A percentile compares a stretch with the other conserved stretches of the same genome.
phyloP scores from a whole-genome alignment of 768 basidiomycete species.

The Leccinum aurantiacum region DNA sequence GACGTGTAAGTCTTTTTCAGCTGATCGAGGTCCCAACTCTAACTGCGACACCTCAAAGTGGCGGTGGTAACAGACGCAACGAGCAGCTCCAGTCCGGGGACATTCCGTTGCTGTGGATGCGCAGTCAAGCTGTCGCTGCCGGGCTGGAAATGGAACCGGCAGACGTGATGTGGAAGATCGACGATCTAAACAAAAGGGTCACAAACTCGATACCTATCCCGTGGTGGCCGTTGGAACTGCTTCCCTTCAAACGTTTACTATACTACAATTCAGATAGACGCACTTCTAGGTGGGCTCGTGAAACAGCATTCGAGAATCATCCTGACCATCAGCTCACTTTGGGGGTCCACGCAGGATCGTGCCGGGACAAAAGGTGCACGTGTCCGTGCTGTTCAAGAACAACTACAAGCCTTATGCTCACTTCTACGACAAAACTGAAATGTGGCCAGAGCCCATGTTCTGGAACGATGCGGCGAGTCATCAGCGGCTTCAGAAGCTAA shows the following conservation, averaged over 20 bases:
- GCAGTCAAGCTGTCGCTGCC: constrained; percentile 28
- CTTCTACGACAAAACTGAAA: constrained; percentile 21
- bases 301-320: background rate
- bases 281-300: constrained; percentile 19
- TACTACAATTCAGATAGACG: constrained; percentile 29
- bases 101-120: constrained; percentile 34
- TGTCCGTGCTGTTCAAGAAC: constrained; percentile 31
- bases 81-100: constrained; percentile 29
- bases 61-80: constrained; percentile 31
- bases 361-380: constrained; percentile 33
- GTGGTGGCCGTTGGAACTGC: constrained; percentile 29
- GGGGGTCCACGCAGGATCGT: constrained; percentile 28
- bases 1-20: constrained; percentile 35
- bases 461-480: constrained; percentile 30
- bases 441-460: constrained; percentile 32
- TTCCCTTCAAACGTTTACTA: constrained; percentile 27
- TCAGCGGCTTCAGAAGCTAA: constrained; percentile 14
- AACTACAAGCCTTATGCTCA: constrained; percentile 29
- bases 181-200: constrained; percentile 26
- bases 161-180: constrained; percentile 30
- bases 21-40: background rate
- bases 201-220: constrained; percentile 11
- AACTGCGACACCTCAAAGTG: constrained; percentile 10
- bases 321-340: constrained; percentile 17
- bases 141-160: constrained; percentile 24